Percentiles rank a stretch among this genome's conserved stretches.
Evolutionary conservation across 306 rosid genomes (phyloP).

Genomic region (Lupinus albus): DNA sequence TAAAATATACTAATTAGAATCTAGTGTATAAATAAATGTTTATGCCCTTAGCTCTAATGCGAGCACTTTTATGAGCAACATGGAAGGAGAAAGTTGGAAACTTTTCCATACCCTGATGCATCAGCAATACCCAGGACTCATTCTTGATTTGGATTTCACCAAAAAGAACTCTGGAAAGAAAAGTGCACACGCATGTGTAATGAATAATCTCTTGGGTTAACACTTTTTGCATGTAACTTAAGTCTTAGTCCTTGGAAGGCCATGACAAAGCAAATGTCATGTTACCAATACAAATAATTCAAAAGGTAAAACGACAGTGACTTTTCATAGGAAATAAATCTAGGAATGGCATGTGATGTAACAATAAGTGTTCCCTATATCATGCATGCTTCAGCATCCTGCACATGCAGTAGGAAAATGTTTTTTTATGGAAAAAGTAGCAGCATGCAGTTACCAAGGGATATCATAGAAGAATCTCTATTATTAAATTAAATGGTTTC

Average conservation of each 20-base stretch:
- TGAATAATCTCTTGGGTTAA: slow-evolving; percentile 19
- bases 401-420: slow-evolving; percentile 8
- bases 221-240: slow-evolving; percentile 25
- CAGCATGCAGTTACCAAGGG: neutral
- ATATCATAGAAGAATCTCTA: too few species aligned
- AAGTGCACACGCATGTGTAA: neutral
- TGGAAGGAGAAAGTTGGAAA: neutral
- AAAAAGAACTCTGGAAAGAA: slow-evolving; percentile 24
- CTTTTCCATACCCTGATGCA: slow-evolving; percentile 17
- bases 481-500: too few species aligned
- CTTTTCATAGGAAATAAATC: slow-evolving; percentile 30
- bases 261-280: slow-evolving; percentile 37
- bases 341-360: slow-evolving; percentile 41
- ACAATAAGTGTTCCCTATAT: slow-evolving; percentile 37
- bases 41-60: too few species aligned
- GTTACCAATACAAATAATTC: slow-evolving; percentile 10
- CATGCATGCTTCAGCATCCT: slow-evolving; percentile 34
- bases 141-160: slow-evolving; percentile 30
- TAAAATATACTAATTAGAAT: too few species aligned
- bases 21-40: too few species aligned
- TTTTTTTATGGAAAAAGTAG: slow-evolving; percentile 1
- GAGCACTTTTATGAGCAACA: neutral
- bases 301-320: slow-evolving; percentile 35
- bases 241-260: slow-evolving; percentile 41
- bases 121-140: slow-evolving; percentile 6